Evolutionary conservation across 2,329 filamentous ascomycete genomes (phyloP).

Genomic region (Fusarium sulawesiense): DNA sequence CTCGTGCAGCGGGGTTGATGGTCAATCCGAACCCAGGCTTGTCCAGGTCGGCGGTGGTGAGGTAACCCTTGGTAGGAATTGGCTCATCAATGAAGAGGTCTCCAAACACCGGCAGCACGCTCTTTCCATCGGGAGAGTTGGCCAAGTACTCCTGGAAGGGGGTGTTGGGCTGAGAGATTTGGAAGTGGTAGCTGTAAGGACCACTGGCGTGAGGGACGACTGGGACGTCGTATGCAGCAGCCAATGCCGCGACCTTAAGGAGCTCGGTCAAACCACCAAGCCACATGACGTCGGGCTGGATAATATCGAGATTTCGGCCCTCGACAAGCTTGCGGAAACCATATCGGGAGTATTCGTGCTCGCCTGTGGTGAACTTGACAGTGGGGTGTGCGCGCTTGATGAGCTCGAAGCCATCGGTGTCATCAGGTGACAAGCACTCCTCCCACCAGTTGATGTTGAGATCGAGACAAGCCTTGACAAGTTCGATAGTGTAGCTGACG

Average conservation of each 20-base stretch:
- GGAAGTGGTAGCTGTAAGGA: slow-evolving; percentile 96
- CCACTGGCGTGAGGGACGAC: slow-evolving; percentile 96
- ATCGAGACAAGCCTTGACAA: slow-evolving; percentile 84
- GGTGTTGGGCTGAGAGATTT: slow-evolving; percentile 90
- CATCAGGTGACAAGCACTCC: slow-evolving; percentile 90
- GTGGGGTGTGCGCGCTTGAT: slow-evolving; percentile 92
- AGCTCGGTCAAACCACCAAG: slow-evolving; percentile 92
- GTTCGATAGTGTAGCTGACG: slow-evolving; percentile 90
- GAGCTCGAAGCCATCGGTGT: slow-evolving; percentile 88
- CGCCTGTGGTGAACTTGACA: slow-evolving; percentile 93
- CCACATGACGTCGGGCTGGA: slow-evolving; percentile 98
- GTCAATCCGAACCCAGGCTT: slow-evolving; percentile 92
- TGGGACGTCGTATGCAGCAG: slow-evolving; percentile 91
- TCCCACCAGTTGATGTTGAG: slow-evolving; percentile 98
- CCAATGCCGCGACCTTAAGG: slow-evolving; percentile 88
- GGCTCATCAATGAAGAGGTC: slow-evolving; percentile 92
- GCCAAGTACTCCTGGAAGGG: slow-evolving; percentile 97
- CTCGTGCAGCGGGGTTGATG: slow-evolving; percentile 77
- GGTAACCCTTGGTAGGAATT: slow-evolving; percentile 83
- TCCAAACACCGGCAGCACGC: slow-evolving; percentile 90
- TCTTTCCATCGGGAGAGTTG: slow-evolving; percentile 91
- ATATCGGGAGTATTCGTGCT: slow-evolving; percentile 95
- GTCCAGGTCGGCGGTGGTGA: slow-evolving; percentile 83
- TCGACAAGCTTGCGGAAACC: slow-evolving; percentile 96
- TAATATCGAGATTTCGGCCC: slow-evolving; percentile 89